A percentile compares a stretch with the other conserved stretches of the same genome.
Evolutionary conservation across 148 eudicot genomes (phyloP).

Genomic region (Dysphania ambrosioides): DNA sequence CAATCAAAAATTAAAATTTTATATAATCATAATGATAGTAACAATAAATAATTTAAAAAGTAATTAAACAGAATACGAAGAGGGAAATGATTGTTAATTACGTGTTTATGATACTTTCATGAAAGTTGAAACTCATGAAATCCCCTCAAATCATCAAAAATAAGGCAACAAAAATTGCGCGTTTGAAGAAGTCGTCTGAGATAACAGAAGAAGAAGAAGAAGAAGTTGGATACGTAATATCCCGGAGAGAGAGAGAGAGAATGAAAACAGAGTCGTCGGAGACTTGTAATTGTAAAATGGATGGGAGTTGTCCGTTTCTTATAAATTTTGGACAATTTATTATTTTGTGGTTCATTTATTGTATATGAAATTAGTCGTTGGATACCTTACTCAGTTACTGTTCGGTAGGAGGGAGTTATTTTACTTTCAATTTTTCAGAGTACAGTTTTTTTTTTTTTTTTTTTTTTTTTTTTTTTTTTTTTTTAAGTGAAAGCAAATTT

Average conservation of each 20-base stretch:
- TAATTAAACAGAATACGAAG: background rate
- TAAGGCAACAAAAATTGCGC: background rate
- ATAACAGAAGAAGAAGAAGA: background rate
- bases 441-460: no score
- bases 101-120: conserved; percentile 4
- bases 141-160: conserved; percentile 1
- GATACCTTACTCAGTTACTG: background rate
- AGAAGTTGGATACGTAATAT: conserved; percentile 17
- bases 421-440: background rate
- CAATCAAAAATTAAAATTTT: background rate
- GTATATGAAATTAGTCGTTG: no score
- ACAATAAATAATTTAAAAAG: background rate
- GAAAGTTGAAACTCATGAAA: background rate
- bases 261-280: conserved; percentile 29
- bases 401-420: background rate
- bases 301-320: no score
- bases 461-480: no score
- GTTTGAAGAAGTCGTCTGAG: background rate
- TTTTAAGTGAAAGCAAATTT: no score
- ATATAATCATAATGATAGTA: no score
- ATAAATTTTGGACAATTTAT: no score
- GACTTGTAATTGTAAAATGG: conserved; percentile 6
- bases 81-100: background rate
- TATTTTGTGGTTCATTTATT: no score
- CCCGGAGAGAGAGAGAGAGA: conserved; percentile 8